Evolutionary conservation across 441 rosid genomes (phyloP), one percentile per base, ranked within the genome.

Genomic region (Populus tomentosa): DNA sequence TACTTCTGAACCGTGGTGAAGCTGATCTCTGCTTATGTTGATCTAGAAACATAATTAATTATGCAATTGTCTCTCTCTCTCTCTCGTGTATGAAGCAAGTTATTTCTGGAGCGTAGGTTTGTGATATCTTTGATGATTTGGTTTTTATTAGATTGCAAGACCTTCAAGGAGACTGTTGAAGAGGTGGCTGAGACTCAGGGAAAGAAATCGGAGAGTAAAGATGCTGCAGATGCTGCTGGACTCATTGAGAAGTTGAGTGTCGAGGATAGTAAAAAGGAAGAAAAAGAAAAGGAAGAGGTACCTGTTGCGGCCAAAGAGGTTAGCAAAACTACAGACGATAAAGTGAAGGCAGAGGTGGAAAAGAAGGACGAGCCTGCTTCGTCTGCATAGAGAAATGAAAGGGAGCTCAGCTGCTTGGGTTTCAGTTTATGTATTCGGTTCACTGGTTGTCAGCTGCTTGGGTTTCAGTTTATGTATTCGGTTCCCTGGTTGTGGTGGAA

Each of bases 221-320:
- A 94, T 16, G 77, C 91, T 67, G 86, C 83, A 23, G 86, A 94
- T 5, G 67, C 82, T 80, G 95, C 91, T 65, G 92, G 87, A 42
- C 89, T 83, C 71, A 90, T 95, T 23, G 95, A 90, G 89, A 90
- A 90, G 76, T 80, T 95, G 87, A 88, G 87, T 50, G 94, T 94
- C 3, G 75, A 23, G 7, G 84, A 77, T 56, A 21, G 33, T 35
- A 78, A 78, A 70, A 36, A 59, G 64, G 93, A 89, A 75, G 98
- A 81, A 69, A 89, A 90, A 72, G 83, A 87, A 72, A 67, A 83
- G 2, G 88, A 86, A 14, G 56, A 50, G 20, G 56, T 14, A 50
- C 56, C 56, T 50, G 20, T 4, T 50, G 56, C n/a, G 32, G 85
- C 77, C 77, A 79, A 81, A 76, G 67, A 83, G 77, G 81, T 66